Conservation (phyloP, 495 filamentous ascomycete species). For the Bryoglossum gracile region DNA sequence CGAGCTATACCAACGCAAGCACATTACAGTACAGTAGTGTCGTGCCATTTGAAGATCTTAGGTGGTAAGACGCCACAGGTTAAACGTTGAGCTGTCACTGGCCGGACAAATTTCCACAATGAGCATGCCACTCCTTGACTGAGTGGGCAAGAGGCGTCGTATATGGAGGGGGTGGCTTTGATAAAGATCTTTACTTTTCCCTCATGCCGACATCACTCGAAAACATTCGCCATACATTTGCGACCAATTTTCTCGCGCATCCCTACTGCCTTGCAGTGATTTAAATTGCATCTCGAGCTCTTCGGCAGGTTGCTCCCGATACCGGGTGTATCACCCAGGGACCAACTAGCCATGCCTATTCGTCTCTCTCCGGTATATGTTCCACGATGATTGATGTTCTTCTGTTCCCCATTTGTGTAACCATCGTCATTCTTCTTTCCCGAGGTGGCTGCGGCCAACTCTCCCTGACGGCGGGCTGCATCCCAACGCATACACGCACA, state of each 20-base stretch:
- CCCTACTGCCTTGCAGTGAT: too few species aligned
- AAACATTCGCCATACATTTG: too few species aligned
- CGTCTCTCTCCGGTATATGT: background rate
- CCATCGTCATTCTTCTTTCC: background rate
- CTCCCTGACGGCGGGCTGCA: background rate
- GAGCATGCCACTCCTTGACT: too few species aligned
- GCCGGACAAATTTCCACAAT: too few species aligned
- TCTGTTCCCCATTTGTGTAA: background rate
- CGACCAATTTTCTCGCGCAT: too few species aligned
- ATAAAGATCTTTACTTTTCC: background rate
- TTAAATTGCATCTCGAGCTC: background rate
- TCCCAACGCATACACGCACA: background rate
- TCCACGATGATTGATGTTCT: background rate
- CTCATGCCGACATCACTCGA: too few species aligned
- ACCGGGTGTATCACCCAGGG: background rate
- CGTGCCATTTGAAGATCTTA: too few species aligned
- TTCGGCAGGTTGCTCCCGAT: background rate
- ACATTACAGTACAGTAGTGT: background rate
- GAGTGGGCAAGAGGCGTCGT: too few species aligned
- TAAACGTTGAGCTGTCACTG: too few species aligned
- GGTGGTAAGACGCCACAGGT: too few species aligned
- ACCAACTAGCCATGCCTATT: background rate
- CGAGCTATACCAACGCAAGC: background rate
- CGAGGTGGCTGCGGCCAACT: background rate
- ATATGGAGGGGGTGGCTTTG: too few species aligned